Evolutionary conservation across 2,329 filamentous ascomycete species (phyloP), one percentile per base, ranked within the genome.

Genomic region (Ophiostoma pallidulum): DNA sequence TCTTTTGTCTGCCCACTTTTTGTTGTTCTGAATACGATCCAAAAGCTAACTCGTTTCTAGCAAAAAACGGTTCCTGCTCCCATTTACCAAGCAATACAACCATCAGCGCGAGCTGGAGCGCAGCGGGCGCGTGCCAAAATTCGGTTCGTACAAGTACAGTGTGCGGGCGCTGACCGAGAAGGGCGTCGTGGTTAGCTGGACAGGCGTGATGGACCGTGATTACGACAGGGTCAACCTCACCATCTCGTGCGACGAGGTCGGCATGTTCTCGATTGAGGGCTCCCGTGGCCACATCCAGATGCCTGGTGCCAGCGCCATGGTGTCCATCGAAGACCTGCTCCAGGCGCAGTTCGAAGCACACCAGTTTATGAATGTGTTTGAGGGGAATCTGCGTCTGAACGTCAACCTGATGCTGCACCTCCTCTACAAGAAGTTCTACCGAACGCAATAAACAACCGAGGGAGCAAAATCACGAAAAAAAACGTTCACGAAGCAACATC

Each of bases 361-460:
- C 59, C 89, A 96, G 67, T 95, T 94, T 64, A 90, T 97, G 79
- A 89, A 87, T 60, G 73, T 97, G 51, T 98, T 98, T 60, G 88
- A 94, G 63, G 82, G 83, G 47, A 78, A 76, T 54, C 74, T 96
- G 62, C 83, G 85, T 66, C 77, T 98, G 60, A 97, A 97, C 65
- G 92, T 98, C 60, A 98, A 98, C 70, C 66, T 98, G 61, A 80
- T 98, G 68, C 73, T 98, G 72, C 92, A 98, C 74, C 73, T 97
- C 65, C 78, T 98, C 57, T 97, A 97, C 74, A 94, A 94, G 78
- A 98, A 98, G 75, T 98, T 98, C 66, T 98, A 98, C 64, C 72
- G 80, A 52, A 83, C 80, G 51, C 78, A 82, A 59, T 81, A 41
- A 37, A 16, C 33, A 38, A 16, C 12, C 28, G n/a, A 5, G n/a